These are phyloP conservation scores for Bombardia bombarda DNA, from an alignment of 495 filamentous ascomycete genomes.

Conservation along the genomic window DNA sequence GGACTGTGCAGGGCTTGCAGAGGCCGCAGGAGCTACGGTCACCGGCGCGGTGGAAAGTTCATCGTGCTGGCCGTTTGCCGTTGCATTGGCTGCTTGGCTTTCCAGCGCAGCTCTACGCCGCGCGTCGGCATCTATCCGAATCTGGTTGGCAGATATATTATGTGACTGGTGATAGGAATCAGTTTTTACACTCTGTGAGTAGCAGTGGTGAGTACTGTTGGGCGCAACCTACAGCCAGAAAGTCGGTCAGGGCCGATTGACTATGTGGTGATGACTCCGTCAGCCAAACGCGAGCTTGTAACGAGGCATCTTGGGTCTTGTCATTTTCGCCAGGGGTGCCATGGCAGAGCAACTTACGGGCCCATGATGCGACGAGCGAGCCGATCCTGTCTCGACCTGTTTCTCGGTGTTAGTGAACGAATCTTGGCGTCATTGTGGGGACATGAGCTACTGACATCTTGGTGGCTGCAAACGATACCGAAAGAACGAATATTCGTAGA, in stretches of 20 bases:
- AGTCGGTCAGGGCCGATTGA: slow-evolving; percentile 74
- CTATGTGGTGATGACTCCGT: slow-evolving; percentile 9
- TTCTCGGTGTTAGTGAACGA: slow-evolving; percentile 1
- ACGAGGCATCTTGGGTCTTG: background rate
- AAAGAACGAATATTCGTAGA: background rate
- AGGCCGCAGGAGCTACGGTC: too few relatives aligned
- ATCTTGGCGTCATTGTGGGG: background rate
- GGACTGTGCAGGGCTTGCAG: slow-evolving; percentile 3
- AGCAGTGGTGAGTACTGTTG: too few relatives aligned
- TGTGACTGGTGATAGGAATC: slow-evolving; percentile 50
- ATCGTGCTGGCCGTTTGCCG: slow-evolving; percentile 2
- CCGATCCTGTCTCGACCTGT: slow-evolving; percentile 17
- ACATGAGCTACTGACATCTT: background rate
- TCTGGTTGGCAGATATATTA: slow-evolving; percentile 81
- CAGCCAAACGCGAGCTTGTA: background rate
- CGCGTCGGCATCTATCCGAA: slow-evolving; percentile 51
- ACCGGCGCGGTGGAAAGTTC: background rate
- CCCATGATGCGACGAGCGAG: slow-evolving; percentile 20
- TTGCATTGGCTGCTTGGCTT: slow-evolving; percentile 4
- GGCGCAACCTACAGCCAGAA: slow-evolving; percentile 62
- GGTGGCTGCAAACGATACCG: background rate
- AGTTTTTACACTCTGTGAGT: background rate
- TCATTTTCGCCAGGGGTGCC: background rate
- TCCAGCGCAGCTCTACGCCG: slow-evolving; percentile 43
- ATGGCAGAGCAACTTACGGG: slow-evolving; percentile 19